Conservation (phyloP, 139 green algal genomes). For the Micractinium sp. region DNA sequence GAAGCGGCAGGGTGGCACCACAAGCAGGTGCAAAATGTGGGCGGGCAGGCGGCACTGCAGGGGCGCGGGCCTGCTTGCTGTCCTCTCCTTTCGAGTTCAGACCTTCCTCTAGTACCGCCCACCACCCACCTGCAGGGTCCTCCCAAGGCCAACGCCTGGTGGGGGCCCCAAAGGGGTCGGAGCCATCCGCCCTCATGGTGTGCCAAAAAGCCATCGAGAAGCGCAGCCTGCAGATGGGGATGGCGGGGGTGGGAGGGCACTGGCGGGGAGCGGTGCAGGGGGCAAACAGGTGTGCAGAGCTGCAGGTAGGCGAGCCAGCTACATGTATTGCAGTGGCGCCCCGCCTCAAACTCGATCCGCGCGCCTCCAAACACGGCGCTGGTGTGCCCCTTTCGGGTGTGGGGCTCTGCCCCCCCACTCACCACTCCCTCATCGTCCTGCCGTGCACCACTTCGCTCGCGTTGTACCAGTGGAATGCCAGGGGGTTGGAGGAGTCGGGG, state of each 20-base stretch:
- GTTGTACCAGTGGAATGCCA: slow-evolving; percentile 74
- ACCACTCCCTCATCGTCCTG: slow-evolving; percentile 71
- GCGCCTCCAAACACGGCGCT: no score
- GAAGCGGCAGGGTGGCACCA: not conserved
- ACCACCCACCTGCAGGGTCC: not conserved
- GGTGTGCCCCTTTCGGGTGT: no score
- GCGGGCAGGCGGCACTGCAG: no score
- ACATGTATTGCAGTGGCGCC: no score
- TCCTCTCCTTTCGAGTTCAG: not conserved
- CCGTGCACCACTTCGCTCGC: slow-evolving; percentile 59
- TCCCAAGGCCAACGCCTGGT: slow-evolving; percentile 48
- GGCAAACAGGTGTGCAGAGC: not conserved
- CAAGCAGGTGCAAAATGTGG: no score
- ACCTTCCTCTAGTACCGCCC: not conserved
- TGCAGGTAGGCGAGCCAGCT: not conserved
- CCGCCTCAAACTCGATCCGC: no score
- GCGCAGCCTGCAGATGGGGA: slow-evolving; percentile 50
- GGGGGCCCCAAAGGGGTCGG: slow-evolving; percentile 70
- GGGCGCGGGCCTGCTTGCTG: not conserved
- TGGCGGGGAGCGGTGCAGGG: no score
- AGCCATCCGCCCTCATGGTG: slow-evolving; percentile 71
- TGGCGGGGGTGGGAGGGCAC: not conserved
- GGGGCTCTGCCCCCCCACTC: not conserved
- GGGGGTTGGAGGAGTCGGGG: slow-evolving; percentile 55
- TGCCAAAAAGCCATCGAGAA: slow-evolving; percentile 84